These are phyloP conservation scores for Cylindrotheca fusiformis DNA, from an alignment of 108 stramenopile species.

Conservation along the genomic window DNA sequence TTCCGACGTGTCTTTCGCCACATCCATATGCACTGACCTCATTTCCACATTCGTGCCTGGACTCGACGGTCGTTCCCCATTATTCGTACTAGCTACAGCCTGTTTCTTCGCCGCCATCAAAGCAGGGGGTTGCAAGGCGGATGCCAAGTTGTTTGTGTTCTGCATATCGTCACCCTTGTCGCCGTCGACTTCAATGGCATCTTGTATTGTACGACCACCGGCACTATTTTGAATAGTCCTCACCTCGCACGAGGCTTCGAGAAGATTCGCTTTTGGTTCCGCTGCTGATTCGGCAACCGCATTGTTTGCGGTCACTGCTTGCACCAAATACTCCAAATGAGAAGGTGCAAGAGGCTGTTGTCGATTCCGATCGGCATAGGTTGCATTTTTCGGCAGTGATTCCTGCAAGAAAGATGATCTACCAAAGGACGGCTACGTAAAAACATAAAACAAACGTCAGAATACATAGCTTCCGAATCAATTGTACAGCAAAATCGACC, in stretches of 20 bases:
- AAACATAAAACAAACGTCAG: neutral
- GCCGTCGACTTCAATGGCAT: slow-evolving; percentile 31
- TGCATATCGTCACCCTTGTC: neutral
- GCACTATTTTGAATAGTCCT: neutral
- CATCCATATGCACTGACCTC: slow-evolving; percentile 1
- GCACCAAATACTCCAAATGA: slow-evolving; percentile 33
- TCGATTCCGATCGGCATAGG: slow-evolving; percentile 58
- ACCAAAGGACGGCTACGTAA: slow-evolving; percentile 8
- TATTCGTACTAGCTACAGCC: neutral
- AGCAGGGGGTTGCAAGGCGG: slow-evolving; percentile 36
- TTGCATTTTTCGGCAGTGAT: slow-evolving; percentile 25
- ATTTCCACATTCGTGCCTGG: neutral
- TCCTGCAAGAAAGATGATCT: slow-evolving; percentile 1
- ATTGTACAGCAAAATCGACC: no score
- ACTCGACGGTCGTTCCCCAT: slow-evolving; percentile 3
- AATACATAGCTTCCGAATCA: slow-evolving; percentile 7
- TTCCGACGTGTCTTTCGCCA: slow-evolving; percentile 14
- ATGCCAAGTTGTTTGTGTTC: neutral
- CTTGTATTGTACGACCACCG: slow-evolving; percentile 25
- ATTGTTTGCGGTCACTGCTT: slow-evolving; percentile 19
- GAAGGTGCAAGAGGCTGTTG: slow-evolving; percentile 38
- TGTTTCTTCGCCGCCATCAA: slow-evolving; percentile 5
- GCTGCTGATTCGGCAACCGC: slow-evolving; percentile 12
- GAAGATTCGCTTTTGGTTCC: slow-evolving; percentile 14
- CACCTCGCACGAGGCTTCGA: slow-evolving; percentile 7